Evolutionary conservation across 2,329 filamentous ascomycete genomes (phyloP).

Genomic region (Cladophialophora bantiana): DNA sequence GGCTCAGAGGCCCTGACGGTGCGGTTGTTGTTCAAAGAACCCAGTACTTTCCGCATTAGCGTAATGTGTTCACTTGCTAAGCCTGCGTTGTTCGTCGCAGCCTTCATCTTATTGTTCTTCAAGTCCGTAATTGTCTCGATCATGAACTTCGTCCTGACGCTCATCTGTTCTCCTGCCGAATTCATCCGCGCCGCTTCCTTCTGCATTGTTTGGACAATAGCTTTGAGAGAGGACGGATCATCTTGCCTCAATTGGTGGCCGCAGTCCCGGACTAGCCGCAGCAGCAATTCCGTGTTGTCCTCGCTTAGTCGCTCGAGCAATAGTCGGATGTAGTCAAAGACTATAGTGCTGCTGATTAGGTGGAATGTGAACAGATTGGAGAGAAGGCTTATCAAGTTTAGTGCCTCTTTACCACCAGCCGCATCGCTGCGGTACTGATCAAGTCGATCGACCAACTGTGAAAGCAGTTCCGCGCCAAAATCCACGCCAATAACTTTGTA

Average conservation of each 20-base stretch:
- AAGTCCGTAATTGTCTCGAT: conserved; percentile 93
- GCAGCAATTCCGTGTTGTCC: conserved; percentile 83
- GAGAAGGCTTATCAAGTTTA: conserved; percentile 82
- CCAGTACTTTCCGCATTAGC: conserved; percentile 87
- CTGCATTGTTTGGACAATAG: conserved; percentile 82
- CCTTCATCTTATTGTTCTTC: conserved; percentile 91
- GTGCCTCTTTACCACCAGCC: conserved; percentile 64
- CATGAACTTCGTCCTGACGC: conserved; percentile 94
- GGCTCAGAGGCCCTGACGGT: conserved; percentile 78
- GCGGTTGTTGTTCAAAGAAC: conserved; percentile 69
- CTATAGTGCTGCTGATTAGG: conserved; percentile 78
- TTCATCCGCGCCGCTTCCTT: conserved; percentile 72
- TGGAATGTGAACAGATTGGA: conserved; percentile 93
- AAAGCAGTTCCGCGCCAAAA: conserved; percentile 85
- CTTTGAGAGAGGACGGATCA: conserved; percentile 85
- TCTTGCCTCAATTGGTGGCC: conserved; percentile 86
- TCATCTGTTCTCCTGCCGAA: conserved; percentile 67
- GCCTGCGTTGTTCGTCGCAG: conserved; percentile 71
- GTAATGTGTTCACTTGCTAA: conserved; percentile 81
- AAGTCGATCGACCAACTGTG: conserved; percentile 78
- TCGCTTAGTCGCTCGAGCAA: conserved; percentile 80
- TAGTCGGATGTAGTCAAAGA: conserved; percentile 89
- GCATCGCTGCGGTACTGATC: conserved; percentile 65
- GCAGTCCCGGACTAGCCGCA: conserved; percentile 81
- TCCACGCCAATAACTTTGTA: conserved; percentile 89